Percentiles rank a stretch among this genome's conserved stretches.
phyloP scores from a whole-genome alignment of 73 alveolate genomes.

The Paramecium octaurelia region DNA sequence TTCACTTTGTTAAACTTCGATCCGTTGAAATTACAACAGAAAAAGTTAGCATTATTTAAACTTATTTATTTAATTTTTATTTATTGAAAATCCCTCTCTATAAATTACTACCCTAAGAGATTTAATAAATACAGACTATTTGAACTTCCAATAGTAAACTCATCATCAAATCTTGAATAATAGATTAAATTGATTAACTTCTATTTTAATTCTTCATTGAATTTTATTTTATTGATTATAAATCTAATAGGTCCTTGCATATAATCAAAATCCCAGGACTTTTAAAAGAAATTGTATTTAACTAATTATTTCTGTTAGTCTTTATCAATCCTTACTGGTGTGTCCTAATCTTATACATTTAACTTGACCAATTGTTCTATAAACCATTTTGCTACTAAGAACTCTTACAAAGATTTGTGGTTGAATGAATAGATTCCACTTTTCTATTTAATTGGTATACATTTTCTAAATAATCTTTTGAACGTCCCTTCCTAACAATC shows the following conservation, averaged over 20 bases:
- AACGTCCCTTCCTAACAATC: not conserved
- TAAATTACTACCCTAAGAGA: not conserved
- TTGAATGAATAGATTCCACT: not conserved
- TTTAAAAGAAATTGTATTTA: not conserved
- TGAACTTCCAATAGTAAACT: not conserved
- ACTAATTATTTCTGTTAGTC: not conserved
- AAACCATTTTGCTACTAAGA: slow-evolving; percentile 27
- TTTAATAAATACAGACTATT: not conserved
- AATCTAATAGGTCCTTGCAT: not conserved
- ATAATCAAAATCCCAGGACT: not conserved
- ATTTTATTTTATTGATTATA: not conserved
- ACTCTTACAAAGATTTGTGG: slow-evolving; percentile 24
- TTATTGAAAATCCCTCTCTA: not conserved
- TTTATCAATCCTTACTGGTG: not conserved
- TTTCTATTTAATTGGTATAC: not conserved
- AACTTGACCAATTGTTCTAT: not conserved
- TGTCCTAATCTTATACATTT: not conserved
- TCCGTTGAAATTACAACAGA: not conserved
- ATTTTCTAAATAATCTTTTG: slow-evolving; percentile 17
- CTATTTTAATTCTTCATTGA: not conserved
- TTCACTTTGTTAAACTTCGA: not conserved
- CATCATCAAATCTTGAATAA: not conserved
- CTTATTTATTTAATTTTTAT: not conserved
- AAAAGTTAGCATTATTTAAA: not conserved
- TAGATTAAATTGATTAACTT: not conserved